Conservation (phyloP, 169 alveolate species). For the Fabrea salina region DNA sequence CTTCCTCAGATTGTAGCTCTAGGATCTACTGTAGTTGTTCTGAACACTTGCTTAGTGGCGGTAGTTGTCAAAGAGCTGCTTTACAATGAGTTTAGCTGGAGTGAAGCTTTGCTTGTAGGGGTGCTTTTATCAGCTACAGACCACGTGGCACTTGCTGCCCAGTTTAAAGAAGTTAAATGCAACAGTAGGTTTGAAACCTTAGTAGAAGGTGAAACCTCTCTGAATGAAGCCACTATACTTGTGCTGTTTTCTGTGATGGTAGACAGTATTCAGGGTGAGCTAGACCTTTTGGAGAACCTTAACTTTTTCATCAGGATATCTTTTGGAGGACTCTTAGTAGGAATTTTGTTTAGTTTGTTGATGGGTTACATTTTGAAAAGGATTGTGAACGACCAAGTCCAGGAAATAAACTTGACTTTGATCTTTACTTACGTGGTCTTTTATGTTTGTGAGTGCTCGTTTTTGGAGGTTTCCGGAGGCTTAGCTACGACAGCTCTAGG, state of each 20-base stretch:
- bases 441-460: slow-evolving; percentile 50
- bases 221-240: slow-evolving; percentile 69
- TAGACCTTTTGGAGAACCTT: slow-evolving; percentile 38
- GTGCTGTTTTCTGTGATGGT: slow-evolving; percentile 49
- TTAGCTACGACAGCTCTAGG: slow-evolving; percentile 62
- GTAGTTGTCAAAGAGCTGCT: slow-evolving; percentile 39
- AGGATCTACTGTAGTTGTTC: slow-evolving; percentile 54
- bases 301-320: slow-evolving; percentile 38
- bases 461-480: slow-evolving; percentile 51
- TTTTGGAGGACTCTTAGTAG: slow-evolving; percentile 46
- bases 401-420: slow-evolving; percentile 53
- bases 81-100: slow-evolving; percentile 55
- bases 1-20: slow-evolving; percentile 34
- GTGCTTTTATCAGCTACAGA: slow-evolving; percentile 69
- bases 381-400: slow-evolving; percentile 54
- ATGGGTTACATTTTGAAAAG: slow-evolving; percentile 53
- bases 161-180: slow-evolving; percentile 60
- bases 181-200: slow-evolving; percentile 45
- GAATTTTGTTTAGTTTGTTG: slow-evolving; percentile 10
- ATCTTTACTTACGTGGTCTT: slow-evolving; percentile 51
- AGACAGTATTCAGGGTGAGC: slow-evolving; percentile 43
- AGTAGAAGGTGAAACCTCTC: slow-evolving; percentile 60
- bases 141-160: slow-evolving; percentile 74
- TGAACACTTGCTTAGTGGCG: slow-evolving; percentile 50
- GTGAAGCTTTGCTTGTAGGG: slow-evolving; percentile 61